These are phyloP conservation scores for Aspergillus alliaceus DNA, from an alignment of 2,329 filamentous ascomycete species.

Conservation along the genomic window DNA sequence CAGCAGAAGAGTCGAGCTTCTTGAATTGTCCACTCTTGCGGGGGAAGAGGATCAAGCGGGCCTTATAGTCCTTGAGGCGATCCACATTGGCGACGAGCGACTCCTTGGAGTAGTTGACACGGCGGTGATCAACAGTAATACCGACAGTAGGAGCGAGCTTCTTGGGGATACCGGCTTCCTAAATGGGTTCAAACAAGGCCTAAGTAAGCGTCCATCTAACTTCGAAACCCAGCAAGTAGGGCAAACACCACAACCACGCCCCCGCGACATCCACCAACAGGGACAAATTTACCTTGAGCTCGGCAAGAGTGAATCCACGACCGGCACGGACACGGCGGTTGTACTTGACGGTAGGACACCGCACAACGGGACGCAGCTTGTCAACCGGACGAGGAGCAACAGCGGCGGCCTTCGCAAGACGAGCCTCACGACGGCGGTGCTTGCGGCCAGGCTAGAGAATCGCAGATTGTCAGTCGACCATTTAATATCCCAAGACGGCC, in stretches of 20 bases:
- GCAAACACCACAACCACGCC: background rate
- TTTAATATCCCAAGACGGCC: conserved; percentile 5
- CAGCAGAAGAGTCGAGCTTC: conserved; percentile 84
- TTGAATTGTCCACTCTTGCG: conserved; percentile 91
- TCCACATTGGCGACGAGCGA: conserved; percentile 91
- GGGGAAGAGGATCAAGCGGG: conserved; percentile 95
- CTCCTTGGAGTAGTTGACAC: conserved; percentile 96
- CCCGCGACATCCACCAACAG: background rate
- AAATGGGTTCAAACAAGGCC: conserved; percentile 23
- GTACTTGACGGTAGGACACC: conserved; percentile 98
- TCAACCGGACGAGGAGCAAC: conserved; percentile 96
- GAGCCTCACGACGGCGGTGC: conserved; percentile 84
- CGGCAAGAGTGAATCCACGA: conserved; percentile 94
- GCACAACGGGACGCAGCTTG: conserved; percentile 92
- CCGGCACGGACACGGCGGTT: conserved; percentile 96
- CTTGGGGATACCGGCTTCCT: conserved; percentile 95
- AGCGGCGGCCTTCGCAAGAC: conserved; percentile 90
- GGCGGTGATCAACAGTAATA: conserved; percentile 94
- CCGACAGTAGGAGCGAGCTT: conserved; percentile 94
- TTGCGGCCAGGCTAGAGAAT: conserved; percentile 86
- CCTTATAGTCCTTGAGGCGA: conserved; percentile 97
- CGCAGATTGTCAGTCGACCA: conserved; percentile 38
- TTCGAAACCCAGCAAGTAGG: background rate
- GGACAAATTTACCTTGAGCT: conserved; percentile 79
- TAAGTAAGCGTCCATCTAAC: conserved; percentile 17